Percentiles rank a stretch among this genome's conserved stretches.
Conservation (phyloP, 2,329 filamentous ascomycete genomes). For the Ascochyta pisi region DNA sequence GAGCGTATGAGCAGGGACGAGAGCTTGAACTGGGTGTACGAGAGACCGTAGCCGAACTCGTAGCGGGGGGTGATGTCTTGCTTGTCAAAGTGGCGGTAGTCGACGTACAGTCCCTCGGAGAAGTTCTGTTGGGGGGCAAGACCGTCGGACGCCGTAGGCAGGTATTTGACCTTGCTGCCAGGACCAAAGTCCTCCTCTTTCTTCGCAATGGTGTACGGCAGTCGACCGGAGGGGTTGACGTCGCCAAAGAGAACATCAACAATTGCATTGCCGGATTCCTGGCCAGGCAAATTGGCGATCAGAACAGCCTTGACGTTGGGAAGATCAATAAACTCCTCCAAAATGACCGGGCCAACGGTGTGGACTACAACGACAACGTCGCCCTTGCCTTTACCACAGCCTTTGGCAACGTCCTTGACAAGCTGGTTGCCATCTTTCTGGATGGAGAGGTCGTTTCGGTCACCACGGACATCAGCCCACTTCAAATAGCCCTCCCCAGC, state of each 20-base stretch:
- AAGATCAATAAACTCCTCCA: conserved; percentile 81
- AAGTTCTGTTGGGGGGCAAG: conserved; percentile 83
- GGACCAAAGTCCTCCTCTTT: conserved; percentile 77
- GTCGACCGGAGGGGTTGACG: conserved; percentile 77
- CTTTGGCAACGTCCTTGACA: conserved; percentile 74
- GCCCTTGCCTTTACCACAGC: conserved; percentile 65
- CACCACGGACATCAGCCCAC: conserved; percentile 67
- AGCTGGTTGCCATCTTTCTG: conserved; percentile 81
- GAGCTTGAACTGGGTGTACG: conserved; percentile 77
- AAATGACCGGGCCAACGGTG: conserved; percentile 79
- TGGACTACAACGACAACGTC: conserved; percentile 85
- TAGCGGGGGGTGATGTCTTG: conserved; percentile 75
- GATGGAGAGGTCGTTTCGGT: conserved; percentile 76
- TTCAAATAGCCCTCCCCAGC: conserved; percentile 77
- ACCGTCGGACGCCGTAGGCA: conserved; percentile 63
- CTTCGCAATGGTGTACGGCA: conserved; percentile 88
- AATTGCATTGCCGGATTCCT: conserved; percentile 85
- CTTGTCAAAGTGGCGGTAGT: conserved; percentile 90
- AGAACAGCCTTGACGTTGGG: conserved; percentile 80
- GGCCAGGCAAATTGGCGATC: conserved; percentile 83
- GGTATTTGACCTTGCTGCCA: conserved; percentile 71
- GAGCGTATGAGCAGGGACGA: conserved; percentile 57
- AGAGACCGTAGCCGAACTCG: conserved; percentile 86
- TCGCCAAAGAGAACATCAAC: conserved; percentile 81
- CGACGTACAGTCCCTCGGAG: conserved; percentile 81